Evolutionary conservation across 352 stramenopile genomes (phyloP), one percentile per base, ranked within the genome.

Genomic region (Globisporangium ultimum): DNA sequence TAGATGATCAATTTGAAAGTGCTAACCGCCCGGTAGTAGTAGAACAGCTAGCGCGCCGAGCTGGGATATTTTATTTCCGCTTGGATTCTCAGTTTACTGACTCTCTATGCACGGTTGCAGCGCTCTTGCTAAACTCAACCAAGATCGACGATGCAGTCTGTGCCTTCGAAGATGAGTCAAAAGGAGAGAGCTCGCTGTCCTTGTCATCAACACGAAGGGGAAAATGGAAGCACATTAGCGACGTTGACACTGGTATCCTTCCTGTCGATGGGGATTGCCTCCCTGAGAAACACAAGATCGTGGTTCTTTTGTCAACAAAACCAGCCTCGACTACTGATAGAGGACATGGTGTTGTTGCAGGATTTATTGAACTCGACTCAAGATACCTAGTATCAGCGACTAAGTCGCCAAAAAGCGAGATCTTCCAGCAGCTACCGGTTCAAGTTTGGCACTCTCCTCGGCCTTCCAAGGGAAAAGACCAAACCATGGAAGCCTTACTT

Each of bases 321-420:
- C 20, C 40, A 0, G 6, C 18, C 17, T 34, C n/a, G 21, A 11
- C 10, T 7, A 32, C 24, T 32, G 20, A 12, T 9, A 48, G 48
- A 52, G 13, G 10, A 18, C 4, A 5, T n/a, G 13, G 11, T n/a
- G n/a, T 3, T 17, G 15, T 34, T 5, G n/a, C 55, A 8, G 48
- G 22, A 49, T 55, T 15, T 34, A 41, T n/a, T 12, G 15, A 48
- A 55, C 21, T 55, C 12, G 36, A 55, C 21, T 10, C 47, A 8
- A 34, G 38, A 18, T 9, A 15, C 3, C 18, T 61, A 4, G 22
- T 34, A 11, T 55, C 60, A 13, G 41, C 45, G 3, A 15, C 43
- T 8, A 60, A 20, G 18, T 48, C 45, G 5, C 60, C 53, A 32
- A 48, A 50, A 36, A 55, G 38, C 32, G 60, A 66, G 28, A 51